phyloP scores from a whole-genome alignment of 208 protist genomes.

The Leishmania arabica region DNA sequence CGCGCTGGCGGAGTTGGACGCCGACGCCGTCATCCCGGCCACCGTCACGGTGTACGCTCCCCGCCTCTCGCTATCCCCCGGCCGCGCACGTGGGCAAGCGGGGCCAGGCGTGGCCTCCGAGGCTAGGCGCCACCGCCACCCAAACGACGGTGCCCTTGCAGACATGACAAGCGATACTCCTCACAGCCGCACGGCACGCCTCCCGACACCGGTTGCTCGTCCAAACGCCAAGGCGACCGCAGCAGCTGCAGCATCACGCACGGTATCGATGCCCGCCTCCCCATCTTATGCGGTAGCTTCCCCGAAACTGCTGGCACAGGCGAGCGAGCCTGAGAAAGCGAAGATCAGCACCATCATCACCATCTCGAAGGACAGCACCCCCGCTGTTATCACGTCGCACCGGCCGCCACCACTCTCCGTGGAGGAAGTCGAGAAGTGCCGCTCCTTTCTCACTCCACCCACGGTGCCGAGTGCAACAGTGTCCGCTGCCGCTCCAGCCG shows the following conservation, averaged over 20 bases:
- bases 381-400: neutral
- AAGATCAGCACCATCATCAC: constrained; percentile 1
- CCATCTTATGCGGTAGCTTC: neutral
- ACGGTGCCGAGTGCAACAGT: neutral
- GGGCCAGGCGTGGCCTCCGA: neutral
- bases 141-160: neutral
- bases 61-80: neutral
- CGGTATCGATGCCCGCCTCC: neutral
- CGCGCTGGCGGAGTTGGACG: constrained; percentile 29
- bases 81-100: neutral
- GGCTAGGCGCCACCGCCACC: neutral
- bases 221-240: neutral
- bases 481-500: neutral
- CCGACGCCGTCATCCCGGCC: constrained; percentile 29
- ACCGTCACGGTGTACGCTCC: constrained; percentile 7
- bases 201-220: neutral
- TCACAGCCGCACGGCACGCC: neutral
- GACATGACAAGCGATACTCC: neutral
- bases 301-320: neutral
- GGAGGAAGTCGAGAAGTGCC: neutral
- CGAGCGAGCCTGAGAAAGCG: neutral
- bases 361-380: neutral
- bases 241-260: neutral
- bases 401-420: constrained; percentile 7
- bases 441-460: neutral